These are phyloP conservation scores for Sarocladiaceae sp. DNA, from an alignment of 2,329 filamentous ascomycete species.

Conservation along the genomic window DNA sequence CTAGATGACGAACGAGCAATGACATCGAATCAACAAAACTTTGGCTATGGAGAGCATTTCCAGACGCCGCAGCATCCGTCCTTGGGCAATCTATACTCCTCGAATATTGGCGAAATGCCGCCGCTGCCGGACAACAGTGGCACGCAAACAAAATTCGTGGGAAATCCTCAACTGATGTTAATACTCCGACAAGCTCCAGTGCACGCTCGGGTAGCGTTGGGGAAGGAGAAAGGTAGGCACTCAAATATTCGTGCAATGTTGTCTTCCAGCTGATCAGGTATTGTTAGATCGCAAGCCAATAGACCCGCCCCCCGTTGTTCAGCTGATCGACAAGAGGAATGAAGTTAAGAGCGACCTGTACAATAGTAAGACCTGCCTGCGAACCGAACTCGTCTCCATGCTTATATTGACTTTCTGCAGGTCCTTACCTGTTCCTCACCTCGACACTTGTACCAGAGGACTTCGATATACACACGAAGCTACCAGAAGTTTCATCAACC, in stretches of 20 bases:
- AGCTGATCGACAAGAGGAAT: conserved; percentile 41
- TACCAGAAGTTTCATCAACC: conserved; percentile 29
- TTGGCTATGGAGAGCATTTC: conserved; percentile 8
- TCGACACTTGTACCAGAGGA: conserved; percentile 36
- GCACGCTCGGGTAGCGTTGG: conserved; percentile 60
- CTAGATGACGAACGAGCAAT: not conserved
- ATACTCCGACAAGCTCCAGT: conserved; percentile 16
- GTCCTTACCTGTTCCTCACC: conserved; percentile 43
- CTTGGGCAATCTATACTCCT: conserved; percentile 9
- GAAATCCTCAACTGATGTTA: conserved; percentile 16
- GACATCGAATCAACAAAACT: conserved; percentile 2
- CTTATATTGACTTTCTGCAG: conserved; percentile 25
- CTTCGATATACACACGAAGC: conserved; percentile 32
- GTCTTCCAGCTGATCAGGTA: not conserved
- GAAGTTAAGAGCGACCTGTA: conserved; percentile 17
- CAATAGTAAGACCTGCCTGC: conserved; percentile 16
- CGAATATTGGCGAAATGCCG: conserved; percentile 13
- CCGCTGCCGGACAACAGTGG: conserved; percentile 10
- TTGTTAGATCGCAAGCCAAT: conserved; percentile 71
- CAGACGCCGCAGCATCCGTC: conserved; percentile 5
- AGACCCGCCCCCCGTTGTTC: conserved; percentile 79
- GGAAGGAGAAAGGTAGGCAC: conserved; percentile 65
- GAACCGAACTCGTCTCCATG: not conserved
- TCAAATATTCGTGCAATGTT: not conserved
- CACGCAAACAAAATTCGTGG: conserved; percentile 14